phyloP scores from a whole-genome alignment of 805 yeast species.

The Wickerhamomyces alni region DNA sequence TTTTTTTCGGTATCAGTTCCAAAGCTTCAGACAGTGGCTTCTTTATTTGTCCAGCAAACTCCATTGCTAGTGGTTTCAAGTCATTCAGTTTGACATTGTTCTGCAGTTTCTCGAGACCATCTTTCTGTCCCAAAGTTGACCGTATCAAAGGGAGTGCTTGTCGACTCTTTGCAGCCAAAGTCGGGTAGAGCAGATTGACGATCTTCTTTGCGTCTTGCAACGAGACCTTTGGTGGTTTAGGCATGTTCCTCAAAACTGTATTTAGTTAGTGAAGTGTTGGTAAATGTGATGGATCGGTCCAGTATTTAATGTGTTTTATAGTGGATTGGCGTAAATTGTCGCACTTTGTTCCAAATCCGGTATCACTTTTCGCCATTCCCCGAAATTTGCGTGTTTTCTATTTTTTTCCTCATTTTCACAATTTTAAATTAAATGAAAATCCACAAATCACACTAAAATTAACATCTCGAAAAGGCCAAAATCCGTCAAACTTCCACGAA shows the following conservation, averaged over 20 bases:
- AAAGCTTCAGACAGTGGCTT: slow-evolving; percentile 8
- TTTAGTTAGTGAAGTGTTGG: too few species aligned
- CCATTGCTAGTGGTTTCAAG: background rate
- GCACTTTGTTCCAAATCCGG: too few species aligned
- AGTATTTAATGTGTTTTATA: too few species aligned
- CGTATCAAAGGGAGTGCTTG: background rate
- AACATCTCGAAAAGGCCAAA: too few species aligned
- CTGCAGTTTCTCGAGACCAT: background rate
- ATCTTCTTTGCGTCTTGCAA: slow-evolving; percentile 12
- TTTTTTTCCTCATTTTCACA: too few species aligned
- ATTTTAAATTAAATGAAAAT: too few species aligned
- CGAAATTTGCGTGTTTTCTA: too few species aligned
- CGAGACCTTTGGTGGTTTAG: slow-evolving; percentile 1
- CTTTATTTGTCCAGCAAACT: background rate
- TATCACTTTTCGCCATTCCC: background rate
- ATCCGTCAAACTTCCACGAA: too few species aligned
- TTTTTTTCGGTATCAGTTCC: slow-evolving; percentile 1
- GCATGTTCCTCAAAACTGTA: too few species aligned
- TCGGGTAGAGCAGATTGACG: slow-evolving; percentile 32
- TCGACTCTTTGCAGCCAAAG: slow-evolving; percentile 27
- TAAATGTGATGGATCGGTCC: too few species aligned
- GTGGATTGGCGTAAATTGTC: background rate
- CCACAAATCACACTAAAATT: too few species aligned
- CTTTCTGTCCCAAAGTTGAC: slow-evolving; percentile 13
- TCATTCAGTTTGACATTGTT: background rate